Evolutionary conservation across 371 early-diverging fungal species (phyloP).

Genomic region (Mortierella sp.): DNA sequence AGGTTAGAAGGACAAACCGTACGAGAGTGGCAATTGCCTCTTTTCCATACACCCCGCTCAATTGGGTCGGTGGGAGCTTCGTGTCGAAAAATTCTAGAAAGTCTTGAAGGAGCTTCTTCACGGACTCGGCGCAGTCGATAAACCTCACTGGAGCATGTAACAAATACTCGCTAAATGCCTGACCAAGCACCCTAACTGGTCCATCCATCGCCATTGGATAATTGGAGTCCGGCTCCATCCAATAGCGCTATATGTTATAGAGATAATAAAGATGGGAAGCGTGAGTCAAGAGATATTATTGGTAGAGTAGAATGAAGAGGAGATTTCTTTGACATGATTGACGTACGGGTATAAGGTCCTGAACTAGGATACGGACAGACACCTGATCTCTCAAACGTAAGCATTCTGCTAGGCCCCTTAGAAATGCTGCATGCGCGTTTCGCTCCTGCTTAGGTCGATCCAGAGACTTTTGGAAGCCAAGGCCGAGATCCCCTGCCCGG

Average conservation of each 20-base stretch:
- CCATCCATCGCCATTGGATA: conserved; percentile 34
- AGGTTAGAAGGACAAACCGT: conserved; percentile 16
- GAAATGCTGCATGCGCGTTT: conserved; percentile 24
- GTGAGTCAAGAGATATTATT: neutral
- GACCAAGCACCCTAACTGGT: conserved; percentile 20
- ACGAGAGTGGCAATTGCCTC: conserved; percentile 21
- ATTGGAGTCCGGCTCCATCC: conserved; percentile 34
- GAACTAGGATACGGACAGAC: conserved; percentile 19
- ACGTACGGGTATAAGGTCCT: conserved; percentile 45
- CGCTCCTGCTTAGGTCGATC: conserved; percentile 13
- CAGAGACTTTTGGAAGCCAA: conserved; percentile 6
- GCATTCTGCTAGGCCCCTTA: conserved; percentile 35
- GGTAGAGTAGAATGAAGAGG: neutral
- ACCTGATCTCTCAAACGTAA: conserved; percentile 20
- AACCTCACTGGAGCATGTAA: conserved; percentile 16
- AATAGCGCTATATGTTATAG: conserved; percentile 19
- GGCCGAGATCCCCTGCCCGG: conserved; percentile 38
- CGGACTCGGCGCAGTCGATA: conserved; percentile 16
- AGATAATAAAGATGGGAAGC: neutral
- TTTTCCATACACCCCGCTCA: conserved; percentile 19
- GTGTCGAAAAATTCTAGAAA: conserved; percentile 19
- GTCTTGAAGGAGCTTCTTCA: conserved; percentile 28
- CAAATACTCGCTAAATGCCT: conserved; percentile 28
- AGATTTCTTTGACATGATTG: neutral
- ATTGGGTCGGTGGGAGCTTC: conserved; percentile 29